phyloP scores from a whole-genome alignment of 208 protist genomes.

The Acanthamoeba triangularis region DNA sequence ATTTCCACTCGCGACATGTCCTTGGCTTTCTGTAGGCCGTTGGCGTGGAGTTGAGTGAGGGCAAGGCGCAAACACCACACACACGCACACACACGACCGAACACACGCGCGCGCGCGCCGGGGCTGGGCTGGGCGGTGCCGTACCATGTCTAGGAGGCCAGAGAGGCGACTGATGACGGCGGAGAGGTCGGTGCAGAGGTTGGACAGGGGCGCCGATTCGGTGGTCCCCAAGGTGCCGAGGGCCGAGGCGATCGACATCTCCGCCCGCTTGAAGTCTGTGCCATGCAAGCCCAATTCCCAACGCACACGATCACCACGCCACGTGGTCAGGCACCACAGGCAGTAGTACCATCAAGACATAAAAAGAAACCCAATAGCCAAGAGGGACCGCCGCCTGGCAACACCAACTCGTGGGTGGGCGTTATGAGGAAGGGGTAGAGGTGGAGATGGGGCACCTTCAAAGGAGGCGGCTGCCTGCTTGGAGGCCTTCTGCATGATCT shows the following conservation, averaged over 20 bases:
- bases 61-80: no score
- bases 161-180: slow-evolving; percentile 61
- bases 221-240: not conserved
- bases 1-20: slow-evolving; percentile 62
- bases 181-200: slow-evolving; percentile 35
- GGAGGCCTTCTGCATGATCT: slow-evolving; percentile 47
- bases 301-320: not conserved
- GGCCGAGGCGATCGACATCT: slow-evolving; percentile 39
- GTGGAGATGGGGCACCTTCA: slow-evolving; percentile 18
- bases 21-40: slow-evolving; percentile 46
- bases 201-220: slow-evolving; percentile 66
- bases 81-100: no score
- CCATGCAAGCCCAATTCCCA: not conserved
- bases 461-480: slow-evolving; percentile 53
- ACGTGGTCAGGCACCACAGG: not conserved
- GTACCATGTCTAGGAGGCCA: slow-evolving; percentile 55
- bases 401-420: not conserved
- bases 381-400: not conserved
- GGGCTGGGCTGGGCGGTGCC: not conserved
- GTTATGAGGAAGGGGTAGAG: not conserved
- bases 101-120: not conserved
- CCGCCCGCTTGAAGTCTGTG: slow-evolving; percentile 71
- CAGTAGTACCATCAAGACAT: no score
- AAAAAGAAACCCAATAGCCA: no score
- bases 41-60: not conserved